Percentiles rank a stretch among this genome's conserved stretches.
Conservation (phyloP, 768 basidiomycete genomes). For the Termitomyces bulborhizus region DNA sequence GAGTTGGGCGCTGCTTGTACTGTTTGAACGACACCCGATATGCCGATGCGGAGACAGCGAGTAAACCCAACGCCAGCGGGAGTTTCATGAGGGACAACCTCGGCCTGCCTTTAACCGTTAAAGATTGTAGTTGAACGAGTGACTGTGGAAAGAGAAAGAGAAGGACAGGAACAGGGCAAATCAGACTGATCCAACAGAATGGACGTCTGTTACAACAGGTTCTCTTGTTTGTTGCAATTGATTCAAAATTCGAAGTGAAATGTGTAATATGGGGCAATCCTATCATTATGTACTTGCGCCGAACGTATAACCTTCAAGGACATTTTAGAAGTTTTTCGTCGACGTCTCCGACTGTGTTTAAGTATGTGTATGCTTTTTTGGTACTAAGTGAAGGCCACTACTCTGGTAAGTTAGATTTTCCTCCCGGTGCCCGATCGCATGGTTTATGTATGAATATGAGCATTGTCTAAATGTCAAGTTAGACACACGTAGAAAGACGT, state of each 20-base stretch:
- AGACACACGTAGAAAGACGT: too few species aligned
- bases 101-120: constrained; percentile 3
- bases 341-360: background rate
- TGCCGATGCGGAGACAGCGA: constrained; percentile 34
- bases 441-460: background rate
- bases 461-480: background rate
- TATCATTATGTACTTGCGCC: background rate
- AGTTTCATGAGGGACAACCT: constrained; percentile 32
- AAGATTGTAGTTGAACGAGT: constrained; percentile 15
- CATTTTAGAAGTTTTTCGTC: background rate
- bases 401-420: background rate
- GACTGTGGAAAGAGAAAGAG: constrained; percentile 14
- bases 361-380: background rate
- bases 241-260: constrained; percentile 5
- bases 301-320: background rate
- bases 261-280: background rate
- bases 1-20: constrained; percentile 24
- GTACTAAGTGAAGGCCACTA: too few species aligned
- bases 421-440: background rate
- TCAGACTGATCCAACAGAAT: constrained; percentile 3
- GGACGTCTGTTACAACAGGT: constrained; percentile 6
- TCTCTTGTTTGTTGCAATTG: constrained; percentile 15
- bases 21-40: constrained; percentile 42
- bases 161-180: background rate
- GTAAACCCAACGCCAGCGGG: constrained; percentile 30